A percentile compares a stretch with the other conserved stretches of the same genome.
Evolutionary conservation across 1,139 yeast species (phyloP).

Genomic region (Torulaspora globosa): DNA sequence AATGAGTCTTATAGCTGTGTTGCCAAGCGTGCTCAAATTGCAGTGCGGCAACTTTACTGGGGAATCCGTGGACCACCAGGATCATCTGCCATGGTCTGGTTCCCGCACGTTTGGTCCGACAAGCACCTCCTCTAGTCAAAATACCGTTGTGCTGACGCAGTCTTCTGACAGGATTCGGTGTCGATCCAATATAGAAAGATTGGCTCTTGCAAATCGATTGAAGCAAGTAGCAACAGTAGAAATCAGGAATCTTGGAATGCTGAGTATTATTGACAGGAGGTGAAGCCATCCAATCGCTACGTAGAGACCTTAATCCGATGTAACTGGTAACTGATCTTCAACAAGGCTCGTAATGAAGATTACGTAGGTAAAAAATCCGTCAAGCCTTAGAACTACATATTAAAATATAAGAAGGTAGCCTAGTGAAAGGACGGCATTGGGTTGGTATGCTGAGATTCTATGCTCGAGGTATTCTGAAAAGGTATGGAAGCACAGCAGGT

Average conservation of each 20-base stretch:
- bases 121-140: conserved; percentile 62
- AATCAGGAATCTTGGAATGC: conserved; percentile 27
- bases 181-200: conserved; percentile 70
- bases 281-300: background rate
- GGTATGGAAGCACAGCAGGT: conserved; percentile 4
- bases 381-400: background rate
- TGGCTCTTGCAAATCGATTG: conserved; percentile 53
- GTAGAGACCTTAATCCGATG: background rate
- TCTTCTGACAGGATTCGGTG: conserved; percentile 67
- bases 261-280: background rate
- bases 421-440: background rate
- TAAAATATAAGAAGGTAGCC: background rate
- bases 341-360: background rate
- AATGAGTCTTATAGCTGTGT: conserved; percentile 63
- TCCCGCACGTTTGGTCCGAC: conserved; percentile 51
- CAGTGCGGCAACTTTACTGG: conserved; percentile 63
- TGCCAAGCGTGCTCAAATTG: conserved; percentile 78
- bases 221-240: conserved; percentile 66
- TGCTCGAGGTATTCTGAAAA: background rate
- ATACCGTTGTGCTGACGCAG: conserved; percentile 77
- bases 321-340: background rate
- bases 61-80: conserved; percentile 63
- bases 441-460: background rate
- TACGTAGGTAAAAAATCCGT: background rate
- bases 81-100: conserved; percentile 73